A percentile compares a stretch with the other conserved stretches of the same genome.
Evolutionary conservation across 2,329 filamentous ascomycete genomes (phyloP).

Genomic region (Pseudogymnoascus sp.): DNA sequence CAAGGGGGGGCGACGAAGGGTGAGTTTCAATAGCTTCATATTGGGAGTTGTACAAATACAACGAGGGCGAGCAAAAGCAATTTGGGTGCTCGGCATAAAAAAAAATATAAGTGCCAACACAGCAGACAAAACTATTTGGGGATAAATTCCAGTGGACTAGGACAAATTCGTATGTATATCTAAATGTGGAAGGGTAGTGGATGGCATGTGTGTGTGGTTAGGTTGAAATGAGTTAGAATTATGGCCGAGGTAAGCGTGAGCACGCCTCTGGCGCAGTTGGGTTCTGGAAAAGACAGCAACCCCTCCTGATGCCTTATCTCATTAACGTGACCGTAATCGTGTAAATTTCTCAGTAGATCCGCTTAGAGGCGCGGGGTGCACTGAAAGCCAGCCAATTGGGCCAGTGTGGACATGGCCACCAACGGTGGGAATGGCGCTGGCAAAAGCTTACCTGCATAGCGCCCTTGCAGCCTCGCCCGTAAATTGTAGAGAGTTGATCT

Average conservation of each 20-base stretch:
- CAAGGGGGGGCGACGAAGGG: not conserved
- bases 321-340: not conserved
- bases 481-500: not conserved
- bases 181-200: not conserved
- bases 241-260: slow-evolving; percentile 3
- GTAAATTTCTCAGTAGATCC: not conserved
- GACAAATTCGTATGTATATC: not conserved
- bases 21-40: not conserved
- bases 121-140: not conserved
- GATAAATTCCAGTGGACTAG: not conserved
- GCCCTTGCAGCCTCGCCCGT: not conserved
- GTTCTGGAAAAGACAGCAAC: not conserved
- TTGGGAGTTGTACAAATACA: not conserved
- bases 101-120: not conserved
- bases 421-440: not conserved
- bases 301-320: slow-evolving; percentile 4
- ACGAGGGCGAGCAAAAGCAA: not conserved
- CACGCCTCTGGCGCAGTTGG: not conserved
- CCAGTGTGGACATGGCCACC: not conserved
- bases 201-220: not conserved
- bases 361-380: not conserved
- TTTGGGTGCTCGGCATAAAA: not conserved
- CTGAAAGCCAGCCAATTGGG: not conserved
- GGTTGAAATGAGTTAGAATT: not conserved
- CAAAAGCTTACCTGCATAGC: not conserved